Percentiles rank a stretch among this genome's conserved stretches.
These are phyloP conservation scores for Myxozyma mucilagina DNA, from an alignment of 805 yeast species.

Conservation along the genomic window DNA sequence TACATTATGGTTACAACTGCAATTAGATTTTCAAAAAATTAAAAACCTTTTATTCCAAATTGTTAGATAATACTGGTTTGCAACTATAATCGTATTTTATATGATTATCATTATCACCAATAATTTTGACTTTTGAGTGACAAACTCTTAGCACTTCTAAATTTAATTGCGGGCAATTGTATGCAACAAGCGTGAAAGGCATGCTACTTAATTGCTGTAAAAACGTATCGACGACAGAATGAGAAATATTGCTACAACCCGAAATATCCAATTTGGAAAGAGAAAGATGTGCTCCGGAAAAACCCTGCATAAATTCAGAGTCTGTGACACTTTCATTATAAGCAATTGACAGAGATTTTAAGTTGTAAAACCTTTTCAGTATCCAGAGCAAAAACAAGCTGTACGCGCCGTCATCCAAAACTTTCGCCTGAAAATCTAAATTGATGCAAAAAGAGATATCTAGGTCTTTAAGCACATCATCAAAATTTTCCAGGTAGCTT, in stretches of 20 bases:
- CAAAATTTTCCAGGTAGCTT: neutral
- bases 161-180: neutral
- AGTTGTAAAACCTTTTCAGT: neutral
- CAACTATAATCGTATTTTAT: too few species aligned
- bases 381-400: neutral
- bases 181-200: neutral
- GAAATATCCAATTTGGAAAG: neutral
- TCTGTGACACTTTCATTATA: neutral
- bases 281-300: neutral
- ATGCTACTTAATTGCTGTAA: neutral
- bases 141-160: neutral
- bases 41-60: too few species aligned
- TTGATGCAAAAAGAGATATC: neutral
- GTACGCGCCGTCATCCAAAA: neutral
- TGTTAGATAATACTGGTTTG: too few species aligned
- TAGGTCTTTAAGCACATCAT: neutral
- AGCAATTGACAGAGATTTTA: neutral
- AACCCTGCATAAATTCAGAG: neutral
- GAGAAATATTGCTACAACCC: neutral
- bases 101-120: too few species aligned
- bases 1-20: too few species aligned
- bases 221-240: neutral
- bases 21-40: too few species aligned
- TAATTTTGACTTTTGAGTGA: too few species aligned
- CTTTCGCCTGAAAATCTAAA: neutral